phyloP scores from a whole-genome alignment of 108 stramenopile species.

The Nitzschia sp. region DNA sequence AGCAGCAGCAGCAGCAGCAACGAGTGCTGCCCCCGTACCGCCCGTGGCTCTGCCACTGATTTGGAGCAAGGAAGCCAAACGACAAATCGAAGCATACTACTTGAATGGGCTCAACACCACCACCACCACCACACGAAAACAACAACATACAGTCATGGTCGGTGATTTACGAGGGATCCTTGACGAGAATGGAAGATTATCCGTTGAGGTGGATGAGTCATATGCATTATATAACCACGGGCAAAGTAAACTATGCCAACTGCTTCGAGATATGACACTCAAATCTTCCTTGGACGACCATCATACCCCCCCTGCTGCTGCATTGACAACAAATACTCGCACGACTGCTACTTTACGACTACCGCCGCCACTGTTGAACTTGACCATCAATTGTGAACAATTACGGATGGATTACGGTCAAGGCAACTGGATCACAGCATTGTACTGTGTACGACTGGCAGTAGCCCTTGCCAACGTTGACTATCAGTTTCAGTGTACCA shows the following conservation, averaged over 20 bases:
- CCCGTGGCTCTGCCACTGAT: no score
- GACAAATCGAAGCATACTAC: no score
- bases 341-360: neutral
- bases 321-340: no score
- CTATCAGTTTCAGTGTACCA: constrained; percentile 27
- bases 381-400: constrained; percentile 13
- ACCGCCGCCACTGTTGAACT: constrained; percentile 6
- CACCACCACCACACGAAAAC: no score
- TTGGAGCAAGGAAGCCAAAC: no score
- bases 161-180: no score
- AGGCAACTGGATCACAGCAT: constrained; percentile 28
- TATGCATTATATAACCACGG: constrained; percentile 24
- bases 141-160: no score
- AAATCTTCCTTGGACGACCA: neutral
- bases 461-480: constrained; percentile 26
- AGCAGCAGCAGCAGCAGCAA: no score
- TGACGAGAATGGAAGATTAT: neutral
- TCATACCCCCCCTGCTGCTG: no score
- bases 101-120: no score
- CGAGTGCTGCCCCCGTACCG: no score
- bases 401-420: neutral
- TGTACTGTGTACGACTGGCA: constrained; percentile 27
- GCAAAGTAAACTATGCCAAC: constrained; percentile 18
- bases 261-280: constrained; percentile 23
- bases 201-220: constrained; percentile 18